phyloP scores from a whole-genome alignment of 2,329 filamentous ascomycete species.

The Diaporthe aspalathi region DNA sequence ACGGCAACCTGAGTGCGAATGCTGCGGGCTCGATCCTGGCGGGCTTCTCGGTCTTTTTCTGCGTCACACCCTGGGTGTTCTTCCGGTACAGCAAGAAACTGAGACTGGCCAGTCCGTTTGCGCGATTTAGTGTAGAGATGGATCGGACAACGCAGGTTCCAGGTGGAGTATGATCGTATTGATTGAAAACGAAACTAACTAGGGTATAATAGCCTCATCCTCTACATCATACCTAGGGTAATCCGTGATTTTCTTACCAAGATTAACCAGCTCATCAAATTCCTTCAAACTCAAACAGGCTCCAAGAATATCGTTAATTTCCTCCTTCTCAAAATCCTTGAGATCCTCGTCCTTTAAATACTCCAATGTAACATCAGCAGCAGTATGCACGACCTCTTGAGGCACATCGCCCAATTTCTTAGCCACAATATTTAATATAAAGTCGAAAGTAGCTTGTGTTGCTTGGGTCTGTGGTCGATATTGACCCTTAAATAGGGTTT shows the following conservation, averaged over 20 bases:
- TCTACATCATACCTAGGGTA: slow-evolving; percentile 98
- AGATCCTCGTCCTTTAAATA: slow-evolving; percentile 93
- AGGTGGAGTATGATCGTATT: background rate
- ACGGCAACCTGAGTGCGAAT: slow-evolving; percentile 42
- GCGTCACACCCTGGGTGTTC: slow-evolving; percentile 42
- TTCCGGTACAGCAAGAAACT: slow-evolving; percentile 42
- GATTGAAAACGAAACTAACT: too few species aligned
- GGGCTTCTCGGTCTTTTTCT: slow-evolving; percentile 40
- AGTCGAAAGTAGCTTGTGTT: slow-evolving; percentile 91
- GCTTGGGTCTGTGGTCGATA: slow-evolving; percentile 93
- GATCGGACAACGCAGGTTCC: slow-evolving; percentile 38
- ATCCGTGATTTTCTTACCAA: slow-evolving; percentile 98
- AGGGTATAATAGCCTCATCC: slow-evolving; percentile 71
- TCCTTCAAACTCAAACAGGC: slow-evolving; percentile 85
- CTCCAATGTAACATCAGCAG: slow-evolving; percentile 91
- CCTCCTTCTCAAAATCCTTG: slow-evolving; percentile 98
- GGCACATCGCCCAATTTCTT: slow-evolving; percentile 91
- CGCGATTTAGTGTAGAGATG: slow-evolving; percentile 42
- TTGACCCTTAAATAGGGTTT: slow-evolving; percentile 88
- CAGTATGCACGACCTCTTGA: slow-evolving; percentile 89
- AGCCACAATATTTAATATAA: slow-evolving; percentile 92
- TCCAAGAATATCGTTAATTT: slow-evolving; percentile 94
- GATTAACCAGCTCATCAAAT: slow-evolving; percentile 95
- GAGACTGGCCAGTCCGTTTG: slow-evolving; percentile 44
- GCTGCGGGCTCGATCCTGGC: slow-evolving; percentile 43